Conservation (phyloP, 1,284 basidiomycete species). For the Ustilago shanxiensis region DNA sequence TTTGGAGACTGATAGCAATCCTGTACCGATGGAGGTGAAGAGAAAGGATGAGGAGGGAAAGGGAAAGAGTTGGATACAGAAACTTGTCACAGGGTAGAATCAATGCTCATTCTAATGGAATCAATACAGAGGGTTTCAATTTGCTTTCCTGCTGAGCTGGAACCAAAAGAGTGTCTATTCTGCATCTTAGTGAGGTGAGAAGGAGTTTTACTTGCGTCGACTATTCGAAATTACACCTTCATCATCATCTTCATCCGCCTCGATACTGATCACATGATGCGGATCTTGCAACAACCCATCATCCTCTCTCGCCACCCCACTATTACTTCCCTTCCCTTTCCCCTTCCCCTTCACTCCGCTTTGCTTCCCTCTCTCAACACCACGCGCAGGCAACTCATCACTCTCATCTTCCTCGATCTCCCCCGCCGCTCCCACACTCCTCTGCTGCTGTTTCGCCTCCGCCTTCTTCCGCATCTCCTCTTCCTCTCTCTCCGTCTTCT, state of each 20-base stretch:
- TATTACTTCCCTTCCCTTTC: constrained; percentile 6
- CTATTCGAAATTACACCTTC: constrained; percentile 30
- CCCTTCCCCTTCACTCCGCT: constrained; percentile 5
- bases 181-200: too few species aligned
- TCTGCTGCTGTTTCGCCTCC: background rate
- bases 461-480: constrained; percentile 21
- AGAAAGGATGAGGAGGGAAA: background rate
- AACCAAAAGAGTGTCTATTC: too few species aligned
- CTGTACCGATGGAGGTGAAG: background rate
- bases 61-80: constrained; percentile 17
- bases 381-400: background rate
- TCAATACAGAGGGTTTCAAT: too few species aligned
- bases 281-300: constrained; percentile 24
- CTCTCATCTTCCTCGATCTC: constrained; percentile 23
- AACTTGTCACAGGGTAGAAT: constrained; percentile 12
- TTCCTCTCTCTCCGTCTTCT: constrained; percentile 63
- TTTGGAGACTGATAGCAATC: background rate
- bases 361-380: background rate
- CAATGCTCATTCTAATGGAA: background rate
- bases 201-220: constrained; percentile 13
- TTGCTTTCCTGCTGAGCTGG: too few species aligned
- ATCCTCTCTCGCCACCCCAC: constrained; percentile 2
- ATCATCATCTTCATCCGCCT: constrained; percentile 54
- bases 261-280: constrained; percentile 42
- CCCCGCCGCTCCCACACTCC: constrained; percentile 1